Evolutionary conservation across 805 yeast species (phyloP).

Genomic region (Nakazawaea populi): DNA sequence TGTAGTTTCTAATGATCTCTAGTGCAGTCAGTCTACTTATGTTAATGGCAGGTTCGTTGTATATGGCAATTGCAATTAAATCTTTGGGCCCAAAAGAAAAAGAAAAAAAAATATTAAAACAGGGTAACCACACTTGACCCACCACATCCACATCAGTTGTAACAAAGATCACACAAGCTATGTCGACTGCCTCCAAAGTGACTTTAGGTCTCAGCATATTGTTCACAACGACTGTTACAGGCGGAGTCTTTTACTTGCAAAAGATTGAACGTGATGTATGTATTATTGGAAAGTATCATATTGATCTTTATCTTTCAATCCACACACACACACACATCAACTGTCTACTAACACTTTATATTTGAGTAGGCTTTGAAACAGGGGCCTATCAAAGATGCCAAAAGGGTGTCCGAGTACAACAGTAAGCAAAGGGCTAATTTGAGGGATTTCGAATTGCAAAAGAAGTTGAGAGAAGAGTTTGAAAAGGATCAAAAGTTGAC

Average conservation of each 20-base stretch:
- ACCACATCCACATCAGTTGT: not conserved
- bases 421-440: conserved; percentile 47
- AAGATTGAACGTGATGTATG: conserved; percentile 57
- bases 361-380: conserved; percentile 52
- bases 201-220: conserved; percentile 58
- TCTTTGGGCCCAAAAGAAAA: not conserved
- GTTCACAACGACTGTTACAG: conserved; percentile 52
- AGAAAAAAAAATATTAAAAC: not conserved
- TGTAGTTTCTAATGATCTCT: no score
- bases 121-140: conserved; percentile 2
- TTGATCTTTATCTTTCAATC: not conserved
- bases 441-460: conserved; percentile 62
- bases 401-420: conserved; percentile 40
- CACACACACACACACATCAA: not conserved
- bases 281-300: conserved; percentile 7
- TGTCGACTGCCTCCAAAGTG: conserved; percentile 78
- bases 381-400: conserved; percentile 84
- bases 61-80: not conserved
- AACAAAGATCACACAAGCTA: conserved; percentile 17
- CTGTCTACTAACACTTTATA: not conserved
- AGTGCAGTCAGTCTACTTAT: no score
- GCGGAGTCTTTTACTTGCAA: conserved; percentile 68
- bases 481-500: conserved; percentile 59
- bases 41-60: no score
- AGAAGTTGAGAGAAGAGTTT: conserved; percentile 49